Evolutionary conservation across 495 filamentous ascomycete species (phyloP), one percentile per base, ranked within the genome.

Genomic region (Baudoinia panamericana): DNA sequence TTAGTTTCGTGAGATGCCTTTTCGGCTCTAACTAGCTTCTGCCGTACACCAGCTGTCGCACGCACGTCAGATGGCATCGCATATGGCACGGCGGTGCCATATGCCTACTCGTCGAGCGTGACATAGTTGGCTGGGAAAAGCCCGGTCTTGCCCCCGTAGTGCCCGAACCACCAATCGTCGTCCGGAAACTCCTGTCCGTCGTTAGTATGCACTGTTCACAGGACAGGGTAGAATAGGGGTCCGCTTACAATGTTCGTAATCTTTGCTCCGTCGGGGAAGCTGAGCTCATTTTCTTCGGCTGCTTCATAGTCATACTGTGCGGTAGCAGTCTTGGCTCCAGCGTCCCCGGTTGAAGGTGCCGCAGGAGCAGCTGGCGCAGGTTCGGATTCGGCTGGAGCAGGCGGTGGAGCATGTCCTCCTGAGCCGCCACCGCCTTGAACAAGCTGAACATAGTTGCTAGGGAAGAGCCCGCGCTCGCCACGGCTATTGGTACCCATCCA

Each of bases 91-190:
- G n/a, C n/a, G n/a, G n/a, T n/a, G n/a, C n/a, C n/a, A n/a, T n/a
- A n/a, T 15, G 27, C 34, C 21, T 42, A 68, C 45, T 63, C 50
- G 29, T 63, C 55, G 30, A 68, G 37, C 46, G 61, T 47, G 21
- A 69, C 67, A 48, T 70, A 69, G 39, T 69, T 69, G 12, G 67
- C 64, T 0, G 62, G 67, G 58, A 99, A 99, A n/a, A 96, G 68
- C 18, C 90, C 90, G 5, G 70, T 72, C 42, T 75, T 72, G 7
- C 84, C 84, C 17, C 72, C 64, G 53, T 84, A 92, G 46, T 82
- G 73, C 26, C 90, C 90, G 46, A 82, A 75, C 90, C 90, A 99
- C 90, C 90, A 99, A 56, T 96, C 90, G 45, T 96, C 86, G 56
- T 96, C 90, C 4, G 92, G 92, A 63, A 96, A 96, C 62, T 95